Percentiles rank a stretch among this genome's conserved stretches.
Conservation (phyloP, 1,284 basidiomycete species). For the Phellinidium pouzarii region DNA sequence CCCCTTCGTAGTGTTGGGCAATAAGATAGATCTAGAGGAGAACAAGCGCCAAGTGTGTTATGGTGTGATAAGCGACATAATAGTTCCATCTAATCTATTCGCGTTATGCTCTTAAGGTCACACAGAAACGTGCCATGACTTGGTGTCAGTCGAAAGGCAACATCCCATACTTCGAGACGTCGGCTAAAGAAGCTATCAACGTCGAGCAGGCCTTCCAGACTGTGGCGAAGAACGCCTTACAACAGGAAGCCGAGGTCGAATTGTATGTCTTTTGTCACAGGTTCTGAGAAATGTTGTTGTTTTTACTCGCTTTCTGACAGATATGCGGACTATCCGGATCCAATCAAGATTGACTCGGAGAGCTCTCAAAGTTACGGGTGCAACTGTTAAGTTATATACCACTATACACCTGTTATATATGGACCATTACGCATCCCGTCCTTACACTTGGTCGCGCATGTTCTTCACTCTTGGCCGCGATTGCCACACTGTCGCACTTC, state of each 20-base stretch:
- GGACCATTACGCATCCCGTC: background rate
- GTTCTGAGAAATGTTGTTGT: slow-evolving; percentile 11
- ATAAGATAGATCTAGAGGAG: slow-evolving; percentile 99
- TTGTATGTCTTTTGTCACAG: slow-evolving; percentile 49
- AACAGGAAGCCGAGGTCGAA: slow-evolving; percentile 95
- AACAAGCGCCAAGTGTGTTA: slow-evolving; percentile 86
- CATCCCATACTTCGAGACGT: slow-evolving; percentile 99
- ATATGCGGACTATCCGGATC: slow-evolving; percentile 98
- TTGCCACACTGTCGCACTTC: background rate
- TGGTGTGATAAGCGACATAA: background rate
- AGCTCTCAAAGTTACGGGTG: slow-evolving; percentile 89
- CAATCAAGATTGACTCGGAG: slow-evolving; percentile 95
- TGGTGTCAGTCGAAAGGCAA: slow-evolving; percentile 99
- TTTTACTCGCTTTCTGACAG: slow-evolving; percentile 40
- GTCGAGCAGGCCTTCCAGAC: slow-evolving; percentile 99
- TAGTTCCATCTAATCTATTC: background rate
- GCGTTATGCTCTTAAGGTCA: slow-evolving; percentile 55
- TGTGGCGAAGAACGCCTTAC: slow-evolving; percentile 96
- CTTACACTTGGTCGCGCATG: background rate
- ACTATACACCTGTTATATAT: slow-evolving; percentile 2
- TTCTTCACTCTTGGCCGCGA: background rate
- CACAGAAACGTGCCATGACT: slow-evolving; percentile 99
- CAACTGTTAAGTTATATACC: slow-evolving; percentile 59
- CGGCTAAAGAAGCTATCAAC: slow-evolving; percentile 99
- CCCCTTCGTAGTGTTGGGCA: slow-evolving; percentile 96